Evolutionary conservation across 208 protist species (phyloP), one percentile per base, ranked within the genome.

Genomic region (Crithidia fasciculata): DNA sequence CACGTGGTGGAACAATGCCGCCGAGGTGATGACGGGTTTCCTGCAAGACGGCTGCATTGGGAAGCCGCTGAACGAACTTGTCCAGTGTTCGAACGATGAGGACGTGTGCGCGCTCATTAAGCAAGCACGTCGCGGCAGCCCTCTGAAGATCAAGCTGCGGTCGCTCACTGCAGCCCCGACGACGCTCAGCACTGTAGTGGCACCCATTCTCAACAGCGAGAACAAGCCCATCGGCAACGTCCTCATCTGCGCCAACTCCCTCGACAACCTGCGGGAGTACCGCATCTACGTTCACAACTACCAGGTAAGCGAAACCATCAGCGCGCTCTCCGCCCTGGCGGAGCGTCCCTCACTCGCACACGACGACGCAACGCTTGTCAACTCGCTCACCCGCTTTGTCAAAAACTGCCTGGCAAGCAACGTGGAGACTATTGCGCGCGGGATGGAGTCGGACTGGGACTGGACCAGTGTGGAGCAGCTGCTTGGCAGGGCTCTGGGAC

Each of bases 401-500:
- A 60, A 69, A n/a, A 91, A 79, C 65, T 72, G 80, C 10, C 70
- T 77, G 5, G 82, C 85, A 5, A 86, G 83, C 70, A 77, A 87
- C 18, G 74, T 95, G 16, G 86, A 93, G 43, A 76, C 87, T 39
- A 66, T 91, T 2, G 88, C 89, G 9, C 84, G 88, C 16, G 90
- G 82, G 60, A 94, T 97, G 92, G 68, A 87, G 65, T 82, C 87
- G 12, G 90, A 94, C 53, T 97, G 92, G 92, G 92, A 97, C 77
- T 97, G 92, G 90, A 95, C 92, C 0, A 95, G 83, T 61, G 84
- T 86, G 41, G 89, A 97, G 55, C 90, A 93, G 59, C 75, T 97
- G 50, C 75, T 95, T 8, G 90, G 87, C 54, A 80, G 84, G 15
- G 85, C 82, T 5, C 60, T 97, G 13, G 84, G 87, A 15, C 84